Base-by-base conservation (phyloP, 345 rosid genomes). In the Boechera retrofracta region DNA sequence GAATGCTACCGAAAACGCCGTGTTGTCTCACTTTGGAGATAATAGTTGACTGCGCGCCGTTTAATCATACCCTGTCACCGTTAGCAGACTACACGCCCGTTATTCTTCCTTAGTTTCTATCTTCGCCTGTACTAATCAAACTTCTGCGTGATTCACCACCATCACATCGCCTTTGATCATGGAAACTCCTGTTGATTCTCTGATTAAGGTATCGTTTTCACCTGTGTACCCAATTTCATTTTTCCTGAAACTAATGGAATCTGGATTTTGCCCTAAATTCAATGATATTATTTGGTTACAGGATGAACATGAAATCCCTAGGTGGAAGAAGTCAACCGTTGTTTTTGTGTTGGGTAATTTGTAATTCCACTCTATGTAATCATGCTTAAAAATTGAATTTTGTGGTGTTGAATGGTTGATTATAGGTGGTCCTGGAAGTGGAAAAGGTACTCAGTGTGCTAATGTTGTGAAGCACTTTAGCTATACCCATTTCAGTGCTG, bases 391-490 rank as follows among this genome's bases (percentile, higher is more conserved):
- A 15, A 51, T 61, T 41, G 31, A 28, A 28, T 49, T 28, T 10
- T 7, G 3, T 29, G 53, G 47, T 48, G 36, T 73, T 67, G 53
- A 39, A 33, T 47, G 10, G 24, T 67, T 64, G 64, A 8, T 55
- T 66, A 10, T 79, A 94, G 97, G 98, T 81, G 98, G 97, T 57
- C 98, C 98, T 24, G 98, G 93, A 71, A 89, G 97, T 77, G 97
- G 95, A 59, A 92, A 90, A 79, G 94, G 97, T 31, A 90, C 97
- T 41, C 97, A 90, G 67, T 89, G 97, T 81, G 86, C 84, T 36
- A 89, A 89, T 36, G 76, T 92, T 65, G 89, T 86, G 2, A 24
- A 86, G 33, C 82, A 87, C 64, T 93, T 91, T 76, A 86, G 86
- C 4, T 85, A 85, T 77, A 94, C 89, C 16, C 97, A 91, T 89